Percentiles rank a stretch among this genome's conserved stretches.
phyloP scores from a whole-genome alignment of 345 rosid genomes.

The Citropsis articulata region DNA sequence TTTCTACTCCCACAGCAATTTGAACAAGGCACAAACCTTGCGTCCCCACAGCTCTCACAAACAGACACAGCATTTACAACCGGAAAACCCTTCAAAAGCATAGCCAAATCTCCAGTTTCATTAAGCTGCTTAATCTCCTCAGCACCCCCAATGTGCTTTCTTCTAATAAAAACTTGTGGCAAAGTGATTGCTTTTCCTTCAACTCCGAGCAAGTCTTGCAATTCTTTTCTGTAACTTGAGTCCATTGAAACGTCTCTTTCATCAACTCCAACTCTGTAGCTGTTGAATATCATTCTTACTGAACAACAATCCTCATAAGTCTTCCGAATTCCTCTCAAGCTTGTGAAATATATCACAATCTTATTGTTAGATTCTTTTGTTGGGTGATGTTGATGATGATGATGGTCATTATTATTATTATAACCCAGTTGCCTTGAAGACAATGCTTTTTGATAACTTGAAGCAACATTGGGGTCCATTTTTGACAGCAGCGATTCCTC shows the following conservation, averaged over 20 bases:
- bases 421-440: conserved; percentile 55
- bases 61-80: conserved; percentile 29
- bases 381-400: conserved; percentile 5
- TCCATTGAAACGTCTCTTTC: conserved; percentile 92
- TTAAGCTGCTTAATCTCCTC: conserved; percentile 78
- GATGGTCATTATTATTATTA: neutral
- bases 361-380: conserved; percentile 20
- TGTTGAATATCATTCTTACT: conserved; percentile 64
- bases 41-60: conserved; percentile 77
- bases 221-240: conserved; percentile 61
- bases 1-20: conserved; percentile 79
- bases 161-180: conserved; percentile 73
- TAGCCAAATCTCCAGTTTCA: conserved; percentile 64
- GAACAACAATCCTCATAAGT: conserved; percentile 80
- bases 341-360: conserved; percentile 68
- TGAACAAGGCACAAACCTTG: conserved; percentile 67
- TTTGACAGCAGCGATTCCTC: conserved; percentile 64
- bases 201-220: conserved; percentile 40
- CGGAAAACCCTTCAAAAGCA: conserved; percentile 53
- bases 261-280: conserved; percentile 57
- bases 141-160: conserved; percentile 59
- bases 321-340: conserved; percentile 77
- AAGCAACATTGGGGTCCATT: conserved; percentile 60
- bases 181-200: conserved; percentile 40
- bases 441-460: conserved; percentile 63